These are phyloP conservation scores for Aspergillus costaricaensis DNA, from an alignment of 2,329 filamentous ascomycete genomes.

Conservation along the genomic window DNA sequence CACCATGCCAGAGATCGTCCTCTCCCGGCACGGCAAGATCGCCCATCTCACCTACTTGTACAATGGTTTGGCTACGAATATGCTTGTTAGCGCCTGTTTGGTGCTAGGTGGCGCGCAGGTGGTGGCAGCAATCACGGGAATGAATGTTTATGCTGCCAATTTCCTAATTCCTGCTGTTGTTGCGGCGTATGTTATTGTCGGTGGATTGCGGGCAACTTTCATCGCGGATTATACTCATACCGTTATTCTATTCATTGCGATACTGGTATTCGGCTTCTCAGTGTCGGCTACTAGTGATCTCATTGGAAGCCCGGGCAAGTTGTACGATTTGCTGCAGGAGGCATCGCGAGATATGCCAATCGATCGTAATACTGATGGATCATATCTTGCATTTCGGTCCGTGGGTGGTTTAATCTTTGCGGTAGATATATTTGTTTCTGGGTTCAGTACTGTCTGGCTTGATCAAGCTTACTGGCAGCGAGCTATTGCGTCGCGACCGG, in stretches of 20 bases:
- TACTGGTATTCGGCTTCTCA: constrained; percentile 44
- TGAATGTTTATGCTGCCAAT: constrained; percentile 46
- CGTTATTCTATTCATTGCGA: constrained; percentile 42
- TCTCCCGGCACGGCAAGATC: constrained; percentile 39
- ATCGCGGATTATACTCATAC: constrained; percentile 48
- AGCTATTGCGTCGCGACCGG: constrained; percentile 45
- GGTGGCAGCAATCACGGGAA: constrained; percentile 43
- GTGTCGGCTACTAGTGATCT: constrained; percentile 35
- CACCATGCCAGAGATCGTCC: constrained; percentile 48
- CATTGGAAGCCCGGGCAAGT: constrained; percentile 34
- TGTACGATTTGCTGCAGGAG: constrained; percentile 43
- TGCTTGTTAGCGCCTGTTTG: constrained; percentile 44
- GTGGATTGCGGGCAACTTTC: constrained; percentile 45
- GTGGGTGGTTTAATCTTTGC: constrained; percentile 43
- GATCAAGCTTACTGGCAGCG: constrained; percentile 51
- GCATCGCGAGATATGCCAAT: constrained; percentile 38
- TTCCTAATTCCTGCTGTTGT: constrained; percentile 46
- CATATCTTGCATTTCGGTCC: constrained; percentile 42
- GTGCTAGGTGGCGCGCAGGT: constrained; percentile 44
- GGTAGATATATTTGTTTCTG: constrained; percentile 39
- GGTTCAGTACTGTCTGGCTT: constrained; percentile 40
- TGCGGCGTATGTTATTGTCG: constrained; percentile 43
- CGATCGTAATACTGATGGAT: constrained; percentile 31
- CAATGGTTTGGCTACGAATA: constrained; percentile 45
- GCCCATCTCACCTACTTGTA: constrained; percentile 46